These are phyloP conservation scores for Handroanthus guayacan DNA, from an alignment of 257 asterid genomes.

Conservation along the genomic window DNA sequence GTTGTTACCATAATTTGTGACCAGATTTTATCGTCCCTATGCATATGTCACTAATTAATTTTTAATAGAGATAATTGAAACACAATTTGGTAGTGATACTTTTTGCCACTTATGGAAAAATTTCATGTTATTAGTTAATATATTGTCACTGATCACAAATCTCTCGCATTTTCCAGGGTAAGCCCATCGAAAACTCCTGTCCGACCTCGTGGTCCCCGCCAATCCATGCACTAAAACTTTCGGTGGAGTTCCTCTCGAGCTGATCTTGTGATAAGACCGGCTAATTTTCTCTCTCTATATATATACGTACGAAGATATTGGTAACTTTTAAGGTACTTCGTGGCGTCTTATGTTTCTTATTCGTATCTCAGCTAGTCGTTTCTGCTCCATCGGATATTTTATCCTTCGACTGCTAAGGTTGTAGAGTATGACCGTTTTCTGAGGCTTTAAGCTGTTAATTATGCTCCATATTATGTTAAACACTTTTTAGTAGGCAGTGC, in stretches of 20 bases:
- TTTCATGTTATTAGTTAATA: no score
- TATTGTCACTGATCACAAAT: no score
- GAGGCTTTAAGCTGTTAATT: slow-evolving; percentile 50
- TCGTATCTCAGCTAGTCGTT: slow-evolving; percentile 43
- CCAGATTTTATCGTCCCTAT: no score
- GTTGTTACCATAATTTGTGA: no score
- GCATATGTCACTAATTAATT: background rate
- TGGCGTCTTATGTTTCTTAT: slow-evolving; percentile 35
- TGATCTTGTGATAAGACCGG: slow-evolving; percentile 43
- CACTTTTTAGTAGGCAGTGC: slow-evolving; percentile 26
- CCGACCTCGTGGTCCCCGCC: slow-evolving; percentile 71
- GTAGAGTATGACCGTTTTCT: slow-evolving; percentile 64
- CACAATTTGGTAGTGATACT: no score
- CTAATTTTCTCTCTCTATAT: slow-evolving; percentile 31
- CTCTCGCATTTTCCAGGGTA: slow-evolving; percentile 54
- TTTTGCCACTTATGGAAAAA: no score
- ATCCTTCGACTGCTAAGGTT: slow-evolving; percentile 47
- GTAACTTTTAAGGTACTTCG: slow-evolving; percentile 46
- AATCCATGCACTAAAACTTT: slow-evolving; percentile 54
- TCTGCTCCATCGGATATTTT: slow-evolving; percentile 36
- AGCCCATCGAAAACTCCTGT: slow-evolving; percentile 87
- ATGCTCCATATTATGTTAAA: slow-evolving; percentile 38
- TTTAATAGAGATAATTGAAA: no score
- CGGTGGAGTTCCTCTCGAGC: slow-evolving; percentile 34
- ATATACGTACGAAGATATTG: slow-evolving; percentile 47